Percentiles rank a stretch among this genome's conserved stretches.
Conservation (phyloP, 1,139 yeast genomes). For the Arxiozyma slooffiae region DNA sequence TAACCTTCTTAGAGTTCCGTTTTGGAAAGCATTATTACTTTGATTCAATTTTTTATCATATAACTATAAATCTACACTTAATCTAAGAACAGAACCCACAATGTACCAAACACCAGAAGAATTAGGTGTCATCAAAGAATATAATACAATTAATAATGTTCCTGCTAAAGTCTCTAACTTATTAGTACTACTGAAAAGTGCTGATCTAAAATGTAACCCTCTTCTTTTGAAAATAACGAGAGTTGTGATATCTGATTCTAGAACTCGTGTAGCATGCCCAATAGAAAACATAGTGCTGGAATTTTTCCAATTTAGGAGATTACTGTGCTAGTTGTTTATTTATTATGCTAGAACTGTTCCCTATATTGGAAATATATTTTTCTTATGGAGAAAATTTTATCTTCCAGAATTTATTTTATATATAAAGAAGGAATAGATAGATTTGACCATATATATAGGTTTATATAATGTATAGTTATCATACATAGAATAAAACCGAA, state of each 20-base stretch:
- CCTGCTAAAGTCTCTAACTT: constrained; percentile 68
- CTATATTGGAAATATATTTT: too few relatives aligned
- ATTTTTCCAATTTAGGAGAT: too few relatives aligned
- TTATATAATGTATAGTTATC: too few relatives aligned
- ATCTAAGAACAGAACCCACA: constrained; percentile 66
- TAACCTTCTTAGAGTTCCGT: constrained; percentile 64
- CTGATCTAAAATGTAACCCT: constrained; percentile 53
- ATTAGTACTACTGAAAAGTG: constrained; percentile 49
- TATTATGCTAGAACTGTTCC: too few relatives aligned
- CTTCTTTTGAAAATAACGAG: constrained; percentile 66
- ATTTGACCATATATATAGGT: too few relatives aligned
- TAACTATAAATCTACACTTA: constrained; percentile 75
- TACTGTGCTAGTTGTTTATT: too few relatives aligned
- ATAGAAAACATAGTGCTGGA: constrained; percentile 71
- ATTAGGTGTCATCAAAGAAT: constrained; percentile 66
- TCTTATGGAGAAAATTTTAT: too few relatives aligned
- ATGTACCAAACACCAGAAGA: constrained; percentile 92
- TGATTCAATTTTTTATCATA: constrained; percentile 49
- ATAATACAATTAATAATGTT: constrained; percentile 53
- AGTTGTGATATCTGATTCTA: constrained; percentile 56
- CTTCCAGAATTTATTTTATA: too few relatives aligned
- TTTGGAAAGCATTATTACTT: constrained; percentile 43
- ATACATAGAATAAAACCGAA: too few relatives aligned
- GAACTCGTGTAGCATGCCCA: constrained; percentile 64
- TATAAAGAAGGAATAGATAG: too few relatives aligned